Base-by-base conservation (phyloP, 371 early-diverging fungal genomes). In the Mucor piriformis region DNA sequence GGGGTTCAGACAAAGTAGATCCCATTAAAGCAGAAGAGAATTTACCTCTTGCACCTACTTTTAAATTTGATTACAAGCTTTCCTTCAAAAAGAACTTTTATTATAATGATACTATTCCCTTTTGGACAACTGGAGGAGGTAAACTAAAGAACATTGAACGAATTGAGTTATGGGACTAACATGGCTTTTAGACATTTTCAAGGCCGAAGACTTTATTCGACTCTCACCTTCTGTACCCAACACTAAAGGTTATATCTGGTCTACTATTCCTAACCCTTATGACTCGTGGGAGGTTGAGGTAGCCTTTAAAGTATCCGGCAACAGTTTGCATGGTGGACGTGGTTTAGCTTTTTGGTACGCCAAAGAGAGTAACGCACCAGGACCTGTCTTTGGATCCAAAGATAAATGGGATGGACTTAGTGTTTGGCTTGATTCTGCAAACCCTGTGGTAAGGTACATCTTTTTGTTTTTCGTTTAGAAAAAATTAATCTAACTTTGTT, bases 311-410 rank as follows among this genome's bases (percentile, higher is more conserved):
- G 82, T 89, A 3, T 70, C 69, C 32, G 95, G 95, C 1, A 79
- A 81, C 12, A 77, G 82, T 33, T 65, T 77, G 50, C 68, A 84
- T 29, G 93, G 95, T 18, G 92, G 92, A 38, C 83, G 88, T 37
- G 95, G 95, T n/a, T 57, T 95, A 13, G 92, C 92, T 10, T 86
- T 95, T 59, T 95, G 95, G 95, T 92, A 92, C 67, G 85, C 90
- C 4, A 76, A 85, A 53, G 86, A 88, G 21, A 70, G 67, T 0
- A 74, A 73, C 25, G 44, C 71, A n/a, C 64, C 74, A 13, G 94
- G 92, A 0, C 88, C 88, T 4, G 73, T 91, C 12, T 88, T 83
- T 75, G 94, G 94, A 3, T 80, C 70, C 47, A 72, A 76, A 47
- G 92, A 92, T 63, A 62, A 78, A 44, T 94, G 89, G 88, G 73